Evolutionary conservation across 495 filamentous ascomycete species (phyloP).

Genomic region (Penicillium alfredii): DNA sequence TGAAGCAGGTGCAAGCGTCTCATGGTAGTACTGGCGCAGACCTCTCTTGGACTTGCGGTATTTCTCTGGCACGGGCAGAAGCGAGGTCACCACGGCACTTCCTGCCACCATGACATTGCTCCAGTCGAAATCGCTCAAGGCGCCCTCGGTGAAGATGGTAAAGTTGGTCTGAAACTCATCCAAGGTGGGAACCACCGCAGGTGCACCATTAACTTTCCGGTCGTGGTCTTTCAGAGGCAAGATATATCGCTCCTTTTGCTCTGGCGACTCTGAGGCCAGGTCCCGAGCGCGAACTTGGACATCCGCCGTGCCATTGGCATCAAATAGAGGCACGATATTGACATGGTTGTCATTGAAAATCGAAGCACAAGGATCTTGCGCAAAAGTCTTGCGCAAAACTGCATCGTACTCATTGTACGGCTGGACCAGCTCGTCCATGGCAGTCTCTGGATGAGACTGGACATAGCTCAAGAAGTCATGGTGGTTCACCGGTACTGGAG

Average conservation of each 20-base stretch:
- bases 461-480: conserved; percentile 40
- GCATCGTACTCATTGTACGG: conserved; percentile 67
- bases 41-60: conserved; percentile 57
- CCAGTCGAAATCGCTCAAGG: conserved; percentile 63
- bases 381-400: conserved; percentile 61
- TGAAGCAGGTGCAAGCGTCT: conserved; percentile 70
- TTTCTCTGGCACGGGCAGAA: conserved; percentile 63
- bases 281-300: conserved; percentile 60
- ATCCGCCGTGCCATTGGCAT: conserved; percentile 43
- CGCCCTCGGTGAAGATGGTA: conserved; percentile 66
- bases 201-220: conserved; percentile 53
- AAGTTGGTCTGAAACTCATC: conserved; percentile 73
- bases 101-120: conserved; percentile 72
- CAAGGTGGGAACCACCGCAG: conserved; percentile 57
- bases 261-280: conserved; percentile 49
- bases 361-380: conserved; percentile 58
- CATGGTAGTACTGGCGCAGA: conserved; percentile 67
- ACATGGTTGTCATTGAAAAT: conserved; percentile 52
- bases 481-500: conserved; percentile 36
- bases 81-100: conserved; percentile 65
- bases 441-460: conserved; percentile 42
- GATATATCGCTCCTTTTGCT: conserved; percentile 61
- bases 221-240: conserved; percentile 56
- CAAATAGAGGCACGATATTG: conserved; percentile 68
- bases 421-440: conserved; percentile 52